Base-by-base conservation (phyloP, 2,329 filamentous ascomycete species). In the Sclerotinia minor region DNA sequence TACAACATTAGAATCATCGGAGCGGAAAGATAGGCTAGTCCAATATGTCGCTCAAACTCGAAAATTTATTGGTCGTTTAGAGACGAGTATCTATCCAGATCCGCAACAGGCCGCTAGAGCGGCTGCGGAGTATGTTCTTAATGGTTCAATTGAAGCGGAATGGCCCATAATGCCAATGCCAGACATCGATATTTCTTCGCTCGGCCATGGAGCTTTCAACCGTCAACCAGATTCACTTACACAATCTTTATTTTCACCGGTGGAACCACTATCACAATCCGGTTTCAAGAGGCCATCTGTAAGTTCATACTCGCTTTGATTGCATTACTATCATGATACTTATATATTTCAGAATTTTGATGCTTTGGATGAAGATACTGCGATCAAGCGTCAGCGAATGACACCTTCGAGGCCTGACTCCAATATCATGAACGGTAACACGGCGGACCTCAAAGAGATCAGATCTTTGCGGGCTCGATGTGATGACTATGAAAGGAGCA, bases 401-500 rank as follows among this genome's bases (percentile, higher is more conserved):
- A 67, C 47, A 45, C 65, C 65, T 17, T 61, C 57, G 7, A 67
- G 55, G 29, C 45, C 45, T n/a, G 55, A 50, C 11, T 24, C 24
- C 1, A 54, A 65, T n/a, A n/a, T 21, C 8, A 72, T 63, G 58
- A 72, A 73, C n/a, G 75, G 76, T 32, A 73, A 75, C 24, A 79
- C 80, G 38, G 70, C 72, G 0, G 74, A 79, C 55, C 79, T 82
- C 45, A 79, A 80, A 44, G 76, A 78, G 21, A 76, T 84, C 44
- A 73, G 79, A 45, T 77, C 75, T 2, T 78, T 85, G 0, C 81
- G 85, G 66, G 75, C 73, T 26, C 81, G 84, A 60, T 74, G 83
- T 21, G 79, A 81, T 41, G 82, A 82, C 24, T 79, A 83, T 64
- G 77, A 81, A 60, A 78, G 77, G 29, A 83, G 83, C 2, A 75